Conservation (phyloP, 768 basidiomycete genomes). For the Naganishia kalamii region DNA sequence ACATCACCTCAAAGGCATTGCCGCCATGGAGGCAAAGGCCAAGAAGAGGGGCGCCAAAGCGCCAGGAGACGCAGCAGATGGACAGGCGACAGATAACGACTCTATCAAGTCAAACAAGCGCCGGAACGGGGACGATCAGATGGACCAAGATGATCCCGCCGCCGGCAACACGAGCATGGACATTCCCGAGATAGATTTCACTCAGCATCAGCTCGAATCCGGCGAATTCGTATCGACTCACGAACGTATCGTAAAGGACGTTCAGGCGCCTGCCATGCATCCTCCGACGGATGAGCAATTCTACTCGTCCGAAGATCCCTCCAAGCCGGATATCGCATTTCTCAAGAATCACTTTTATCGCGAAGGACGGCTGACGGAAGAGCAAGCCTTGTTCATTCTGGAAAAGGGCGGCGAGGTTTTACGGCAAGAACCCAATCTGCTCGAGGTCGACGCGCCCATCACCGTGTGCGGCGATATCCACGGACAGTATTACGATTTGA, state of each 20-base stretch:
- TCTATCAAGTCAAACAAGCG: background rate
- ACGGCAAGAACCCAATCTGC: slow-evolving; percentile 75
- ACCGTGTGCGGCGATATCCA: slow-evolving; percentile 98
- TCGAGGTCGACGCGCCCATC: slow-evolving; percentile 93
- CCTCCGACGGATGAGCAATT: slow-evolving; percentile 90
- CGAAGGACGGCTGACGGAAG: slow-evolving; percentile 86
- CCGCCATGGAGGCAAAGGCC: slow-evolving; percentile 11
- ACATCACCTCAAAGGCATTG: slow-evolving; percentile 4
- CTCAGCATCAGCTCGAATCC: slow-evolving; percentile 85
- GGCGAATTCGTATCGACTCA: slow-evolving; percentile 85
- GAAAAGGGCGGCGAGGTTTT: slow-evolving; percentile 70
- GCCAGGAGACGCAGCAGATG: background rate
- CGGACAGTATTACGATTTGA: slow-evolving; percentile 97
- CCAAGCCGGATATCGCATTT: slow-evolving; percentile 90
- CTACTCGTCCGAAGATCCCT: slow-evolving; percentile 73
- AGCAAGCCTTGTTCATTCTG: slow-evolving; percentile 90
- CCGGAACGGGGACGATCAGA: background rate
- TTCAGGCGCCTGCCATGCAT: slow-evolving; percentile 93
- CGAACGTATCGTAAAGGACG: slow-evolving; percentile 93
- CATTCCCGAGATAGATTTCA: slow-evolving; percentile 72
- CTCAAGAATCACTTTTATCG: slow-evolving; percentile 99
- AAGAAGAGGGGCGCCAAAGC: background rate
- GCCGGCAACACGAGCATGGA: slow-evolving; percentile 9
- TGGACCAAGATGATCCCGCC: slow-evolving; percentile 1
- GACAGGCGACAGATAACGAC: background rate